These are phyloP conservation scores for Aspergillaceae sp. DNA, from an alignment of 2,329 filamentous ascomycete species.

Conservation along the genomic window DNA sequence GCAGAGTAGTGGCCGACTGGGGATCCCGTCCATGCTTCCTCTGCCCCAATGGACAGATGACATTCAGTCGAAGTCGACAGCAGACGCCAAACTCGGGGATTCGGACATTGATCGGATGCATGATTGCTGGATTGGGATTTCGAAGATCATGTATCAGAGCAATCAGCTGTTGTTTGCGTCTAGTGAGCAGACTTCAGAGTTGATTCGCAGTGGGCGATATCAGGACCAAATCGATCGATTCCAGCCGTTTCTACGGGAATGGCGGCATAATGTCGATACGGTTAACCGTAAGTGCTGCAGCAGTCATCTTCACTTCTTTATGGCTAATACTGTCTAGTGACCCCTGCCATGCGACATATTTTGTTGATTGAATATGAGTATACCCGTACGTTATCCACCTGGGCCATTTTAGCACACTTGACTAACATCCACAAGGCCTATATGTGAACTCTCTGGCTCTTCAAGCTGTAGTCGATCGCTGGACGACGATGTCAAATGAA, in stretches of 20 bases:
- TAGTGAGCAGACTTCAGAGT: constrained; percentile 74
- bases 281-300: constrained; percentile 44
- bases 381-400: constrained; percentile 52
- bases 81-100: constrained; percentile 23
- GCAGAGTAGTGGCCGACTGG: constrained; percentile 84
- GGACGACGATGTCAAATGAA: constrained; percentile 58
- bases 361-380: constrained; percentile 94
- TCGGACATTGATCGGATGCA: constrained; percentile 49
- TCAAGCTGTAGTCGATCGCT: constrained; percentile 89
- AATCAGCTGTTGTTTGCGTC: constrained; percentile 85
- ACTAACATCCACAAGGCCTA: constrained; percentile 36
- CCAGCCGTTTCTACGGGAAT: constrained; percentile 66
- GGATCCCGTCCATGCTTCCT: constrained; percentile 89
- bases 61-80: constrained; percentile 23
- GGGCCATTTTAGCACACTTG: background rate
- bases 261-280: constrained; percentile 75
- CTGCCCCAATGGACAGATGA: constrained; percentile 36
- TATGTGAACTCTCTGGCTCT: constrained; percentile 91
- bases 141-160: constrained; percentile 80
- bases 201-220: constrained; percentile 81
- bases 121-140: constrained; percentile 91
- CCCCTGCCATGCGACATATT: constrained; percentile 59
- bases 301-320: background rate
- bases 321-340: constrained; percentile 35
- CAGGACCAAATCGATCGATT: constrained; percentile 72